Evolutionary conservation across 106 monocot species (phyloP), one percentile per base, ranked within the genome.

Genomic region (Dioscorea dumetorum): DNA sequence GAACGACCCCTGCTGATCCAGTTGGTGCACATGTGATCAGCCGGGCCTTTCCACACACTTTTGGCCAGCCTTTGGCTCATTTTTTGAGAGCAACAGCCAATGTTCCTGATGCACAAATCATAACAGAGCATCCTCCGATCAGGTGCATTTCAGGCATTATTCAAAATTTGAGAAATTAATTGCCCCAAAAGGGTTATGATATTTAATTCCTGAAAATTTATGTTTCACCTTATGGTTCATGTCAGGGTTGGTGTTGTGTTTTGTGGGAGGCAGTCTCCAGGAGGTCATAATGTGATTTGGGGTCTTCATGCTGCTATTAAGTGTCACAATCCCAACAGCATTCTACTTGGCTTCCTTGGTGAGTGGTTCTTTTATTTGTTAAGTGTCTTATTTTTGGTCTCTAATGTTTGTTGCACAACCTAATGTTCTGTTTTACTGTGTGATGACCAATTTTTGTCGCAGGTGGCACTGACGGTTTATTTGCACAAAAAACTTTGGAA

Each of bases 281-380:
- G 97, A 76, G 97, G 97, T 21, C 97, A 97, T 66, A 97, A 97
- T 90, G 92, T 97, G 34, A 80, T 97, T 49, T 97, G 92, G 89
- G 97, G 97, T 24, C 84, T 92, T 63, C 66, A 83, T 77, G 62
- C 71, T 70, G 97, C 97, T 66, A 78, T 92, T 61, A 89, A 90
- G 74, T 60, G 72, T 64, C 89, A 92, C 78, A 97, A 97, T 60
- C 32, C 75, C 15, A 78, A 97, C 20, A 90, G 83, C 70, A 72
- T 57, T 28, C 71, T 97, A 24, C 78, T 97, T 79, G 97, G 97
- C 58, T 97, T 97, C 79, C 73, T 97, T 70, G 97, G 97, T 97
- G 76, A 77, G 81, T 22, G 17, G 50, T 22, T 60, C 34, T 28
- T 49, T 61, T 66, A 5, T 71, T 48, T 19, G 54, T 34, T 17